phyloP scores from a whole-genome alignment of 352 stramenopile species.

The Pythium coloratum region DNA sequence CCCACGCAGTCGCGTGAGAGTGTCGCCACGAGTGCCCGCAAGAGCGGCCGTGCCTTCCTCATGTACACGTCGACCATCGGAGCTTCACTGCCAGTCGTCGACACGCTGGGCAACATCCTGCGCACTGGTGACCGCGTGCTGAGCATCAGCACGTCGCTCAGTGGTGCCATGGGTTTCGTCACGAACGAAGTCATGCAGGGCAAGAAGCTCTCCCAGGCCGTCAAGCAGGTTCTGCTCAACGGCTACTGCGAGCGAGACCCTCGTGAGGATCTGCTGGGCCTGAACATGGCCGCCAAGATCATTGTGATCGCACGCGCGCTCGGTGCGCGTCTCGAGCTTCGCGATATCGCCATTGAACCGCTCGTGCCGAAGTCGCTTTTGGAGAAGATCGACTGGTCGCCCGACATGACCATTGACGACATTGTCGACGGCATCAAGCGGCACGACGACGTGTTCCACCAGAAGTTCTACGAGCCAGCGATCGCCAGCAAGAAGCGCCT shows the following conservation, averaged over 20 bases:
- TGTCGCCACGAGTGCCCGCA: slow-evolving; percentile 35
- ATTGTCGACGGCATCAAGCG: slow-evolving; percentile 48
- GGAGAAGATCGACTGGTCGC: slow-evolving; percentile 46
- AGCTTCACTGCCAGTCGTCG: slow-evolving; percentile 66
- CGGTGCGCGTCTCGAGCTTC: slow-evolving; percentile 46
- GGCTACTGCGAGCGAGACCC: slow-evolving; percentile 74
- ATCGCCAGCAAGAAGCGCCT: slow-evolving; percentile 49
- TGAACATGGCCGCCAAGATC: slow-evolving; percentile 71
- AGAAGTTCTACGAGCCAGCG: slow-evolving; percentile 51
- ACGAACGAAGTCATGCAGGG: slow-evolving; percentile 76
- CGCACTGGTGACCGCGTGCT: slow-evolving; percentile 67
- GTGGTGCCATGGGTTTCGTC: slow-evolving; percentile 74
- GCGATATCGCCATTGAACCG: slow-evolving; percentile 50
- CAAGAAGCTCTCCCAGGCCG: slow-evolving; percentile 53
- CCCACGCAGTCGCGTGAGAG: slow-evolving; percentile 58
- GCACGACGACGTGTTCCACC: slow-evolving; percentile 58
- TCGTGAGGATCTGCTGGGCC: slow-evolving; percentile 64
- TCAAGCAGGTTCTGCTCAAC: slow-evolving; percentile 44
- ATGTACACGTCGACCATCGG: slow-evolving; percentile 83
- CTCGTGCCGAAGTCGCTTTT: slow-evolving; percentile 46
- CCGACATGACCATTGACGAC: slow-evolving; percentile 45
- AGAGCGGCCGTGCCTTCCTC: slow-evolving; percentile 58
- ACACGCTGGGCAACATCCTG: slow-evolving; percentile 76
- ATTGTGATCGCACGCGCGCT: slow-evolving; percentile 66
- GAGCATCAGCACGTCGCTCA: slow-evolving; percentile 60